These are phyloP conservation scores for Epichloe sibirici DNA, from an alignment of 2,329 filamentous ascomycete genomes.

Conservation along the genomic window DNA sequence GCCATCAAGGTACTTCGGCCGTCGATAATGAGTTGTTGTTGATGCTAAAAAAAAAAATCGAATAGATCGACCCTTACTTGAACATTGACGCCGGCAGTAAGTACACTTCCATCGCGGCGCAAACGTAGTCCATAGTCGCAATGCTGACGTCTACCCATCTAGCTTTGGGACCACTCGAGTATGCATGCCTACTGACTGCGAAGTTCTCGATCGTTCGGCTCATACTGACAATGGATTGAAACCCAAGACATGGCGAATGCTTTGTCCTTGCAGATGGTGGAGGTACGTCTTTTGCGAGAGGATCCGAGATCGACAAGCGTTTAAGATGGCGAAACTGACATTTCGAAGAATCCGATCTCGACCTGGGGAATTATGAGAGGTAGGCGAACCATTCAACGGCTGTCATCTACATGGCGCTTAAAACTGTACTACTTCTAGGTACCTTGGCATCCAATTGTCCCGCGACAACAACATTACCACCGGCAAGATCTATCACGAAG, in stretches of 20 bases:
- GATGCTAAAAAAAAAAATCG: neutral
- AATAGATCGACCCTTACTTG: constrained; percentile 35
- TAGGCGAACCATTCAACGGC: constrained; percentile 9
- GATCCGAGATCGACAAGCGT: neutral
- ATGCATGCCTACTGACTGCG: constrained; percentile 9
- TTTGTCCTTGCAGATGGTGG: constrained; percentile 80
- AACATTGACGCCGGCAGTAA: constrained; percentile 23
- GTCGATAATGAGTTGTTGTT: neutral
- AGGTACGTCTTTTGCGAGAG: constrained; percentile 18
- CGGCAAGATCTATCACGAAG: constrained; percentile 74
- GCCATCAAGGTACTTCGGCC: neutral
- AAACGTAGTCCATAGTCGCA: neutral
- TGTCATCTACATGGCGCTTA: neutral
- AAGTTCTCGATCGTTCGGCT: too few relatives aligned
- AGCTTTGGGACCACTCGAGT: constrained; percentile 19
- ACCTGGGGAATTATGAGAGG: constrained; percentile 46
- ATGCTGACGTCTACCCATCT: neutral
- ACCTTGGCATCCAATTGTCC: constrained; percentile 70
- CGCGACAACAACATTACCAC: constrained; percentile 94
- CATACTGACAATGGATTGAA: constrained; percentile 3
- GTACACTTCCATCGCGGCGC: neutral
- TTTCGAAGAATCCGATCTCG: constrained; percentile 31
- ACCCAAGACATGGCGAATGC: constrained; percentile 65
- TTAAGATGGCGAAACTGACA: neutral
- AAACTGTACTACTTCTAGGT: constrained; percentile 23